Base-by-base conservation (phyloP, 805 yeast species). In the Pichia nakasei region DNA sequence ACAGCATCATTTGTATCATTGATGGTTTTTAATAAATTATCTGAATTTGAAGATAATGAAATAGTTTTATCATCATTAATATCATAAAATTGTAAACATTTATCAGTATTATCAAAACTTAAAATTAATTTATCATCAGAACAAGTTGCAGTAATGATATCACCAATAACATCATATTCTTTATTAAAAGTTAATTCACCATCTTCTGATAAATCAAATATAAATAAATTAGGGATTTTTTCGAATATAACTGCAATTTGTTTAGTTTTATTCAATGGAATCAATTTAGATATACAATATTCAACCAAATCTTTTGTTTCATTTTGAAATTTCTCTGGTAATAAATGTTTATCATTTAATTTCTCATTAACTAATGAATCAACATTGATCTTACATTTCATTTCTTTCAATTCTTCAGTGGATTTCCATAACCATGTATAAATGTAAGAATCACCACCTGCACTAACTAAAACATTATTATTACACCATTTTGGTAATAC, bases 361-460 rank as follows among this genome's bases (percentile, higher is more conserved):
- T 66, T 73, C 35, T 41, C 39, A 11, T 50, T 41, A 9, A 57
- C 64, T 21, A 82, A 63, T 20, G 76, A 70, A 9, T 48, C 48
- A 11, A 60, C 46, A 11, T 48, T 45, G 9, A 52, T 35, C 37
- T 81, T 67, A 42, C 69, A 69, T 24, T 69, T 66, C 4, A 83
- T 47, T 45, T 74, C 65, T 12, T 35, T 32, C 6, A 44, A 35
- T 44, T 65, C 60, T 3, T 38, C 41, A 6, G 48, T 37, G 13
- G 63, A 57, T 42, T 59, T 60, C 95, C 97, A 88, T 48, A 85
- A 71, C 97, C 97, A 91, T 18, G 78, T 59, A 47, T 75, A 69
- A 12, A 93, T 56, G 51, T 62, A 78, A 42, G 76, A 77, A 59
- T 93, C 98, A 51, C 98, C 99, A 31, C 99, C 98, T 4, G 82